These are phyloP conservation scores for Fennellomyces sp. DNA, from an alignment of 371 early-diverging fungal genomes.

Conservation along the genomic window DNA sequence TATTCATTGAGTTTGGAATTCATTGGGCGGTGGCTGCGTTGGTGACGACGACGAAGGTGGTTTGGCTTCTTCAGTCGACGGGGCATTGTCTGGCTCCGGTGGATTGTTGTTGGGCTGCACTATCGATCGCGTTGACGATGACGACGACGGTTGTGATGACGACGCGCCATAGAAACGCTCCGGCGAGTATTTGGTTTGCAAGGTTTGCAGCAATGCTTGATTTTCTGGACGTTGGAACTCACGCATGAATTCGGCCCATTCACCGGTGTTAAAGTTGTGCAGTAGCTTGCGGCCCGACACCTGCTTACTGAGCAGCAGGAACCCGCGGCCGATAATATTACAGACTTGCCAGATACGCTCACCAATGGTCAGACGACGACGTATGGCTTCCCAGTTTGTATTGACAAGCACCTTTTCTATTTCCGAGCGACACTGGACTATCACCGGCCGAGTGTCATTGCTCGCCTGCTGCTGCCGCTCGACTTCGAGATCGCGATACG, in stretches of 20 bases:
- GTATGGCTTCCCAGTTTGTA: constrained; percentile 58
- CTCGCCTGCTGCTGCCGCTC: constrained; percentile 32
- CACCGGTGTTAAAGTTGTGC: constrained; percentile 53
- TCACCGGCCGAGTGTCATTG: constrained; percentile 35
- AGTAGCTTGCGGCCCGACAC: constrained; percentile 54
- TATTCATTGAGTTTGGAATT: no score
- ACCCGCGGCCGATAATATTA: constrained; percentile 44
- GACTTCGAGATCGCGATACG: constrained; percentile 44
- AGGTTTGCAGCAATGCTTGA: constrained; percentile 30
- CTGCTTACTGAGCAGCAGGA: constrained; percentile 45
- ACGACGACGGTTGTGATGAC: not conserved
- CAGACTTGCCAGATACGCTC: constrained; percentile 51
- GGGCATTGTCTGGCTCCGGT: no score
- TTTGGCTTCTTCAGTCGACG: no score
- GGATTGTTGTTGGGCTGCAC: no score
- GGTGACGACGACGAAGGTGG: no score
- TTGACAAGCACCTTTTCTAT: constrained; percentile 48
- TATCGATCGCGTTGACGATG: not conserved
- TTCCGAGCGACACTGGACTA: constrained; percentile 49
- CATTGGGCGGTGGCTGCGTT: no score
- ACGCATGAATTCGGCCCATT: constrained; percentile 51
- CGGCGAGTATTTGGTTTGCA: constrained; percentile 44
- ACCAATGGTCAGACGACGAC: constrained; percentile 53
- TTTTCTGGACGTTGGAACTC: constrained; percentile 46
- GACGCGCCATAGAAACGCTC: constrained; percentile 31